Base-by-base conservation (phyloP, 768 basidiomycete species). In the Lentinula boryana region DNA sequence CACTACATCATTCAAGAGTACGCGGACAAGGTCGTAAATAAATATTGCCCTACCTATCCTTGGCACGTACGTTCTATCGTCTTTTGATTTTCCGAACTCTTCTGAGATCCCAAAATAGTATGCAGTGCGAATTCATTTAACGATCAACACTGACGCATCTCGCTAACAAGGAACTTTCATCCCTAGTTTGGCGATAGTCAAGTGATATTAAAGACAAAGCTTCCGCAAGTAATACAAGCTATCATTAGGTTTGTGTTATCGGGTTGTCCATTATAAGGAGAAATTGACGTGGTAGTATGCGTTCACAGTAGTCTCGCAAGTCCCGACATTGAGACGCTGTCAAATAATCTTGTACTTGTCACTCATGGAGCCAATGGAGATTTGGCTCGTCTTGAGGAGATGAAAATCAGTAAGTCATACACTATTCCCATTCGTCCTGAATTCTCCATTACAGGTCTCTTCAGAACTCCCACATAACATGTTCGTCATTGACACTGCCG, bases 181-280 rank as follows among this genome's bases (percentile, higher is more conserved):
- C 60, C 58, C 44, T 59, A 93, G 90, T 93, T 90, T 68, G 91
- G 88, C 31, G 86, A 91, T 59, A 89, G 86, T 65, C 89, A 90
- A 68, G 74, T 88, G 38, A 75, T 84, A 16, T 70, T 84, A 23
- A 93, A 86, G 70, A 67, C 75, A n/a, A 88, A 85, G 65, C 72
- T 91, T n/a, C 79, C 88, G 0, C 80, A 85, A 58, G 80, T 93
- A 53, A 78, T 93, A 3, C 86, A 89, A 65, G 87, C 87, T 16
- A 71, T 89, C 60, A 81, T 93, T 65, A 89, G 86, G 89, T 86
- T 69, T 55, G 72, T 60, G 36, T 53, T 32, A 18, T 40, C 43
- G 41, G 21, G 41, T 63, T 41, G 10, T n/a, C 15, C 48, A 56
- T 44, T 59, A 2, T 51, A 2, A 1, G 15, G 7, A 8, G 15